Evolutionary conservation across 2,329 filamentous ascomycete species (phyloP).

Genomic region (Juglanconis juglandina): DNA sequence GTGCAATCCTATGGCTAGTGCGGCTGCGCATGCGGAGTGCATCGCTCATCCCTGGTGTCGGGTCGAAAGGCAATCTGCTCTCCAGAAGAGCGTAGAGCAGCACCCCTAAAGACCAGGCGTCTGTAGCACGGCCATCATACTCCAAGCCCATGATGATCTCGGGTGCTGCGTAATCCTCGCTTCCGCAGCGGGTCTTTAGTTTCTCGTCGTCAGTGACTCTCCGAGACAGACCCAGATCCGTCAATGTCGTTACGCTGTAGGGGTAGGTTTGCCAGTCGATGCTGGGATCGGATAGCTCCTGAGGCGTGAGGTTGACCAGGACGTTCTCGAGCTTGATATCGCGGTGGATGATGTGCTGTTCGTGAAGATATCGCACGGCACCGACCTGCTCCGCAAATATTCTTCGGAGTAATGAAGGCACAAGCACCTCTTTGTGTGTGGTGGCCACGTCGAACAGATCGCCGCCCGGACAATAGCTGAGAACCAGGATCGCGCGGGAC

Average conservation of each 20-base stretch:
- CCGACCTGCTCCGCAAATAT: slow-evolving; percentile 88
- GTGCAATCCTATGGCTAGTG: slow-evolving; percentile 89
- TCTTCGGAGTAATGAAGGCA: slow-evolving; percentile 67
- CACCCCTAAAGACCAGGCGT: slow-evolving; percentile 94
- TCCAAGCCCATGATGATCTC: slow-evolving; percentile 94
- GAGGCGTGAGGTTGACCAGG: slow-evolving; percentile 75
- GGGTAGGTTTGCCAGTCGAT: slow-evolving; percentile 73
- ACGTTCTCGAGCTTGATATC: slow-evolving; percentile 95
- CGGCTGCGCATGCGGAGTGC: slow-evolving; percentile 72
- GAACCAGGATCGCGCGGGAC: slow-evolving; percentile 75
- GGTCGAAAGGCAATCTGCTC: slow-evolving; percentile 88
- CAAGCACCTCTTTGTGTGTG: slow-evolving; percentile 64
- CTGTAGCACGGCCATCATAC: slow-evolving; percentile 87
- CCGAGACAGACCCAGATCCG: slow-evolving; percentile 85
- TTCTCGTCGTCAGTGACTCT: slow-evolving; percentile 82
- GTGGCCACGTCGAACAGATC: slow-evolving; percentile 93
- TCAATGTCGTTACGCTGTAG: slow-evolving; percentile 80
- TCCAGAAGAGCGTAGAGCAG: slow-evolving; percentile 91
- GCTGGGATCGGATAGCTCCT: slow-evolving; percentile 60
- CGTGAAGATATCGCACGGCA: slow-evolving; percentile 82
- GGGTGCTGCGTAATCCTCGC: slow-evolving; percentile 94
- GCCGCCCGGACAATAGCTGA: slow-evolving; percentile 90
- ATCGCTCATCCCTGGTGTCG: slow-evolving; percentile 75
- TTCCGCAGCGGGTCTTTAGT: slow-evolving; percentile 90
- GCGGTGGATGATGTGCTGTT: slow-evolving; percentile 82